Conservation (phyloP, 2,329 filamentous ascomycete species). For the Aureobasidium melanogenum region DNA sequence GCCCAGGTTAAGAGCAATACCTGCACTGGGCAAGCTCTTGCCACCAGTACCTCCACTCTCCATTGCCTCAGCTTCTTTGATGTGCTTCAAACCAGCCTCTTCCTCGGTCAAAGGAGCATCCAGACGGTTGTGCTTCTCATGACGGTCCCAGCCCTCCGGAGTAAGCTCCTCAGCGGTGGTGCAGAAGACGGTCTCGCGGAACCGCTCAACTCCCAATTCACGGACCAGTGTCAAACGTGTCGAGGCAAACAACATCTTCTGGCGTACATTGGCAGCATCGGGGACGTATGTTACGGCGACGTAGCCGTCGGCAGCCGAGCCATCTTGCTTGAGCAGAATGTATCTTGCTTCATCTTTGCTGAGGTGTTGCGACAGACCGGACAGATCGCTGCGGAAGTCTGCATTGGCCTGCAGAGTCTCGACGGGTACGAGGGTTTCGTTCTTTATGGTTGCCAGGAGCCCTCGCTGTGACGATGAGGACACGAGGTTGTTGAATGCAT, state of each 20-base stretch:
- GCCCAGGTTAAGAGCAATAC: slow-evolving; percentile 45
- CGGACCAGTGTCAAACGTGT: slow-evolving; percentile 67
- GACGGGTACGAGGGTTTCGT: slow-evolving; percentile 58
- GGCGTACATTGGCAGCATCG: slow-evolving; percentile 66
- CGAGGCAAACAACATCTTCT: slow-evolving; percentile 79
- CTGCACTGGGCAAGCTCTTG: slow-evolving; percentile 39
- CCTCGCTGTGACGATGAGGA: slow-evolving; percentile 54
- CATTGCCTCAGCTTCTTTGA: slow-evolving; percentile 66
- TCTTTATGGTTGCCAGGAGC: slow-evolving; percentile 60
- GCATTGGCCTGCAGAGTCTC: slow-evolving; percentile 43
- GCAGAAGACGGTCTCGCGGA: slow-evolving; percentile 65
- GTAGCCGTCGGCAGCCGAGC: slow-evolving; percentile 35
- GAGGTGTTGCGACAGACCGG: slow-evolving; percentile 53
- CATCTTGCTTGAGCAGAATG: slow-evolving; percentile 57
- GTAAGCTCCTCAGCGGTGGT: slow-evolving; percentile 63
- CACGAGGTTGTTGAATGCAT: slow-evolving; percentile 63
- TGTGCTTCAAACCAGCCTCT: slow-evolving; percentile 60
- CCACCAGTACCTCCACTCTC: slow-evolving; percentile 60
- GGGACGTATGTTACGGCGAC: slow-evolving; percentile 71
- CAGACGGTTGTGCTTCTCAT: slow-evolving; percentile 55
- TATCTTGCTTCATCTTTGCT: slow-evolving; percentile 61
- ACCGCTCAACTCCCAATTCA: slow-evolving; percentile 70
- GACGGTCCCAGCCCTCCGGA: slow-evolving; percentile 59
- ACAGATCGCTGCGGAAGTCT: slow-evolving; percentile 42
- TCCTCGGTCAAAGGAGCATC: slow-evolving; percentile 69